Base-by-base conservation (phyloP, 257 asterid species). In the Asclepias syriaca region DNA sequence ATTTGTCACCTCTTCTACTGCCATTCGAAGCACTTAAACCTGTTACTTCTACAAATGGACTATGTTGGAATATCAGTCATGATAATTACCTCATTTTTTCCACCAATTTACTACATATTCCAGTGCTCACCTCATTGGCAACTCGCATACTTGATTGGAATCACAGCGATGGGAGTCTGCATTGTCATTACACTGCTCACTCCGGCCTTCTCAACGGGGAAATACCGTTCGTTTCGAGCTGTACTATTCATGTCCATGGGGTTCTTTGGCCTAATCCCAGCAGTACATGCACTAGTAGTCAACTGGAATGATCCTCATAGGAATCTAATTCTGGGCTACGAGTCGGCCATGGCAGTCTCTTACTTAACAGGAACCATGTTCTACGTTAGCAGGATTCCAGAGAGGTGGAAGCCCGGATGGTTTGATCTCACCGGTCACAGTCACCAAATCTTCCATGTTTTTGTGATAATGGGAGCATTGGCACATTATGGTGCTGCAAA, bases 41-140 rank as follows among this genome's bases (percentile, higher is more conserved):
- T 80, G 21, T 69, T 72, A n/a, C 83, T 95, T 8, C 82, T 90
- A 63, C 96, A 91, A 65, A 74, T 88, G 82, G 99, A 95, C 77
- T 95, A 95, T 58, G 93, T 84, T 2, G 99, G 99, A 4, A 95
- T 95, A 68, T 45, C 95, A 11, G 91, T 92, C 76, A 95, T 95
- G 99, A 95, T 95, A 79, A 88, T 95, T 85, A 87, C 99, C 68
- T 95, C 99, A 19, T 92, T 89, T 37, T 95, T 95, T 85, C 99
- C 99, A 12, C 98, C 98, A 24, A 88, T 95, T 50, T 92, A 85
- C 92, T 95, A 92, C 94, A 83, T 92, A 67, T 95, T 95, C 82
- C 95, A 84, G 29, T 92, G 99, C 83, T 78, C 90, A 22, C 92
- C 91, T 1, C 92, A 77, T 54, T 92, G 96, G 95, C 98, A 95